Percentiles rank a stretch among this genome's conserved stretches.
Evolutionary conservation across 371 early-diverging fungal genomes (phyloP).

Genomic region (Mortierella sp.): DNA sequence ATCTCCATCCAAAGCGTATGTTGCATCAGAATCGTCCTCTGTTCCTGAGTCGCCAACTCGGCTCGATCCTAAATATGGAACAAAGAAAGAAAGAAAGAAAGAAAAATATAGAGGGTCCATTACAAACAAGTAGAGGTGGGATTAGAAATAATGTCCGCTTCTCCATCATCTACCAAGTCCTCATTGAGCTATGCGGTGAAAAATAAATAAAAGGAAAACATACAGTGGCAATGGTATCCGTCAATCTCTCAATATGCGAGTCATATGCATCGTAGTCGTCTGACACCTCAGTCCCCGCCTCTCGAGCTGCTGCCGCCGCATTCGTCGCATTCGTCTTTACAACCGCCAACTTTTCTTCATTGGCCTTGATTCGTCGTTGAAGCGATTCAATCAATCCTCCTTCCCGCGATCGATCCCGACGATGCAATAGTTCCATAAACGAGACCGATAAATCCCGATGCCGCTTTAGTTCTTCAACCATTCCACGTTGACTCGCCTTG

Average conservation of each 20-base stretch:
- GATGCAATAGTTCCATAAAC: conserved; percentile 58
- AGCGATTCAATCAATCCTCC: conserved; percentile 33
- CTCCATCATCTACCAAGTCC: too few species aligned
- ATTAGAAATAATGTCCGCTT: conserved; percentile 12
- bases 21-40: conserved; percentile 51
- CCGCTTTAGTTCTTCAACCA: conserved; percentile 74
- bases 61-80: conserved; percentile 41
- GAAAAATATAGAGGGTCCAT: neutral
- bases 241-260: conserved; percentile 37
- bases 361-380: conserved; percentile 52
- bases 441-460: conserved; percentile 77
- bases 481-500: conserved; percentile 56
- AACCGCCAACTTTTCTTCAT: conserved; percentile 48
- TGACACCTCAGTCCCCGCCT: conserved; percentile 25
- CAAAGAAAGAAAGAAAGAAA: neutral
- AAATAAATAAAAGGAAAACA: too few species aligned
- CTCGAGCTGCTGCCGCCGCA: conserved; percentile 29
- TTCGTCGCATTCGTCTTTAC: conserved; percentile 15
- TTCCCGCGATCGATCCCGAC: conserved; percentile 44
- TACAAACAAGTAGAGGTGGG: neutral
- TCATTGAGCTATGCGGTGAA: too few species aligned
- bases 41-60: conserved; percentile 48
- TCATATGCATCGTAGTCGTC: neutral
- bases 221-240: conserved; percentile 23
- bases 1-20: conserved; percentile 55